Evolutionary conservation across 768 basidiomycete genomes (phyloP).

Genomic region (Tubosaeta sp.): DNA sequence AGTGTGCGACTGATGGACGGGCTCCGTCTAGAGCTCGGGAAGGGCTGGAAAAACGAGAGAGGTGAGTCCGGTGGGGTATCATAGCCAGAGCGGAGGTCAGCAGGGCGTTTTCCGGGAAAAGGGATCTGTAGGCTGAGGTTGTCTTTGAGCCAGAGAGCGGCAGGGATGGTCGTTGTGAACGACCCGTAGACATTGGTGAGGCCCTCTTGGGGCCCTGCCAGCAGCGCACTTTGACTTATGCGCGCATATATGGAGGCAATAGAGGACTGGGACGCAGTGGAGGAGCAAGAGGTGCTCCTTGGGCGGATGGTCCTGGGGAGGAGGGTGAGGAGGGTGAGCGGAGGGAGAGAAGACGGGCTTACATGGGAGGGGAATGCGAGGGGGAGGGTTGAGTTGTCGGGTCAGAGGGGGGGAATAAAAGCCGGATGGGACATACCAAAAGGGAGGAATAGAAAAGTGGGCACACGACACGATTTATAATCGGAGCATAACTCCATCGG

Average conservation of each 20-base stretch:
- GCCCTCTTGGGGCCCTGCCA: constrained; percentile 22
- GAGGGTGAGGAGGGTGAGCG: background rate
- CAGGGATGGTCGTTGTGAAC: constrained; percentile 38
- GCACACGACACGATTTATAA: constrained; percentile 29
- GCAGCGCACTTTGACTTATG: constrained; percentile 21
- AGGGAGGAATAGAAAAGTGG: background rate
- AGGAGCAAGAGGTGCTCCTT: constrained; percentile 21
- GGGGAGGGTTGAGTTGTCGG: too few species aligned
- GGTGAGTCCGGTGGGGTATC: constrained; percentile 30
- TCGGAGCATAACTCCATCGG: constrained; percentile 2
- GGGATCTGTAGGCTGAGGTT: constrained; percentile 15
- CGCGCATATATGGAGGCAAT: constrained; percentile 19
- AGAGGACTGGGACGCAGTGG: constrained; percentile 23
- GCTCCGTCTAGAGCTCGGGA: constrained; percentile 17
- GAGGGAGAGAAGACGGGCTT: background rate
- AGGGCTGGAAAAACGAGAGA: constrained; percentile 17
- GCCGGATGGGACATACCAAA: constrained; percentile 1
- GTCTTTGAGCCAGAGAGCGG: constrained; percentile 27
- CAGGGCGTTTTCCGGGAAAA: constrained; percentile 1
- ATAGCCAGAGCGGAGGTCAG: constrained; percentile 6
- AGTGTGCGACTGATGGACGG: constrained; percentile 44
- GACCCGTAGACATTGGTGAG: constrained; percentile 32
- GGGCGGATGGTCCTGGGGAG: constrained; percentile 1
- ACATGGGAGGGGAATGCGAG: too few species aligned
- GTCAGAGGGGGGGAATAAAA: too few species aligned